Base-by-base conservation (phyloP, 2,329 filamentous ascomycete genomes). In the Onygena corvina region DNA sequence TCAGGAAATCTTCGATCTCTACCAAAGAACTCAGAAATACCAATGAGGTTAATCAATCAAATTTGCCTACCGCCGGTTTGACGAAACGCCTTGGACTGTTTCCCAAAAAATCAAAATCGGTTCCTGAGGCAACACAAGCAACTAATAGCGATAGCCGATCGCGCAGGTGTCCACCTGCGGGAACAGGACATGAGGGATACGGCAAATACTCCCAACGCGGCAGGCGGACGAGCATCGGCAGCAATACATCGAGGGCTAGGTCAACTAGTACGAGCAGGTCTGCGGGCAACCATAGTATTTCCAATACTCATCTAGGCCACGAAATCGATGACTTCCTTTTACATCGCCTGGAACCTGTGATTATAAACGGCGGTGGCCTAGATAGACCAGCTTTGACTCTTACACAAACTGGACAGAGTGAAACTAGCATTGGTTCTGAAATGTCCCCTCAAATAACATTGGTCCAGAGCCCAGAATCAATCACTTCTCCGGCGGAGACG, bases 161-260 rank as follows among this genome's bases (percentile, higher is more conserved):
- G 20, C 76, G 84, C 23, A 90, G 87, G 64, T 89, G 90, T 0
- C 90, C 90, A 18, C 79, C 77, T 12, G 90, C 90, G 34, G 90
- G 90, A n/a, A 96, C 90, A 31, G 90, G 90, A 0, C 88, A 96
- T 59, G 90, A 96, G 68, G 70, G 69, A 23, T 75, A 76, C 55
- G 70, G 70, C 9, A 73, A 64, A 55, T 71, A 73, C 57, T 62
- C 63, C 3, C 64, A 66, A 49, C 63, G 71, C 35, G 70, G 70
- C 38, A 64, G 71, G 47, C 70, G 67, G 52, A 48, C 62, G 46
- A 72, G 70, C 48, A 57, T 64, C 44, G 62, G 67, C 49, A 70
- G 63, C 54, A 66, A 59, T 44, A 63, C 63, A 11, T 64, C 61
- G 30, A 64, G 67, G 53, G 65, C 60, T 53, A 64, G 65, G 38